Base-by-base conservation (phyloP, 306 rosid species). In the Ziziphus jujuba region DNA sequence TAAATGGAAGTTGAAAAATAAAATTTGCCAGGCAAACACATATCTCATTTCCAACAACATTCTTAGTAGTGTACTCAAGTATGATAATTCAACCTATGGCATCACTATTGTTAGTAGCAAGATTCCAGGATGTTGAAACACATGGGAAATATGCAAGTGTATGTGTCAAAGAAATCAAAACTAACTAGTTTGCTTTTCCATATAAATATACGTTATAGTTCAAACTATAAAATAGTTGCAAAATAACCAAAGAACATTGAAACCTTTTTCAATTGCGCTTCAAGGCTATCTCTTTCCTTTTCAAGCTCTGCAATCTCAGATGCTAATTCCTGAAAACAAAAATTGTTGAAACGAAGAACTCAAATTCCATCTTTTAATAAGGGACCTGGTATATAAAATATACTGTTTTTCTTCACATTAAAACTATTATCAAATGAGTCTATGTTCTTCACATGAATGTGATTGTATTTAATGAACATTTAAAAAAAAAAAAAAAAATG, bases 201-300 rank as follows among this genome's bases (percentile, higher is more conserved):
- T 21, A 16, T 45, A 45, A 38, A 24, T 17, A 15, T 33, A 11
- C 22, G 17, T 12, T 60, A 2, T 36, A 60, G 5, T 15, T 59
- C 19, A 19, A n/a, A 21, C 21, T 1, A 20, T 21, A 36, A 19
- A 10, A 20, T 20, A 36, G 0, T 38, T 31, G 4, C n/a, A 10
- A 31, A 6, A 34, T 51, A 43, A 38, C 3, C 25, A 45, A 14
- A 40, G 23, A 55, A 20, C 15, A 64, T 63, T 13, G 54, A 70
- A 63, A 93, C 99, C 97, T 87, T 93, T 71, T 85, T 85, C 71
- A 93, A 59, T 84, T 93, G 86, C 69, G 91, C 96, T 84, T 90
- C 96, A 54, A 93, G 92, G 48, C 82, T 90, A 17, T 90, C 99
- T 73, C 92, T 90, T 77, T 88, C 84, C 56, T 31, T 81, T 84